Percentiles rank a stretch among this genome's conserved stretches.
phyloP scores from a whole-genome alignment of 2,329 filamentous ascomycete species.

The Intubia oerlemansii region DNA sequence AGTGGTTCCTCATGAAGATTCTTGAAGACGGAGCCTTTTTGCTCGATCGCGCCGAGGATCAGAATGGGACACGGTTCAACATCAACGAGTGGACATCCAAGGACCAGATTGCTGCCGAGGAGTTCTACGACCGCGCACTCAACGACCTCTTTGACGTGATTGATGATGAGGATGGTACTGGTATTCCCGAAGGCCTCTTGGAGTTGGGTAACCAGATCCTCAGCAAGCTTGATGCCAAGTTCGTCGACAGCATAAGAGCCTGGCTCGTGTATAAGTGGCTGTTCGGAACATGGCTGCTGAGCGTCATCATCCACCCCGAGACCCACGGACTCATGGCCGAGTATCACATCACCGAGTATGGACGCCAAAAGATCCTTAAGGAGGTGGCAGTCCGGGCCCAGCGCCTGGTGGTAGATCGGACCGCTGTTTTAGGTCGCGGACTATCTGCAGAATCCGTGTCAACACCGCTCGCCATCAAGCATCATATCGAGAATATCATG shows the following conservation, averaged over 20 bases:
- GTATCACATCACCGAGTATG: conserved; percentile 82
- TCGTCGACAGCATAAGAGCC: conserved; percentile 52
- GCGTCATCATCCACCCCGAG: conserved; percentile 76
- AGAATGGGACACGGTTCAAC: conserved; percentile 49
- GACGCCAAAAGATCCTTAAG: conserved; percentile 59
- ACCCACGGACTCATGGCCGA: conserved; percentile 60
- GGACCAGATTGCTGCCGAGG: conserved; percentile 62
- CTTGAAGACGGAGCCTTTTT: conserved; percentile 84
- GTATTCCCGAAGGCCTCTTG: conserved; percentile 69
- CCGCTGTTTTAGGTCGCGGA: too few relatives aligned
- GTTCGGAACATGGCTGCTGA: conserved; percentile 69
- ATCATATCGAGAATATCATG: conserved; percentile 53
- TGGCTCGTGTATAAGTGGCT: conserved; percentile 85
- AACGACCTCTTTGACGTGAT: conserved; percentile 67
- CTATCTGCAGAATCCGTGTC: too few relatives aligned
- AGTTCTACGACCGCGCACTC: conserved; percentile 73
- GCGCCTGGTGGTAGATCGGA: conserved; percentile 60
- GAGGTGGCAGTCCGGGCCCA: conserved; percentile 66
- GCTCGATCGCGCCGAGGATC: conserved; percentile 65
- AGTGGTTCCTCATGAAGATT: conserved; percentile 87
- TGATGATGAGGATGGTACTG: conserved; percentile 63
- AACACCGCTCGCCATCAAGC: too few relatives aligned
- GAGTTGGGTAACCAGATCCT: conserved; percentile 72
- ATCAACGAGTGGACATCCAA: conserved; percentile 53
- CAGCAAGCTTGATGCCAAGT: conserved; percentile 49